Evolutionary conservation across 169 alveolate genomes (phyloP).

Genomic region (Toxoplasma gondii): DNA sequence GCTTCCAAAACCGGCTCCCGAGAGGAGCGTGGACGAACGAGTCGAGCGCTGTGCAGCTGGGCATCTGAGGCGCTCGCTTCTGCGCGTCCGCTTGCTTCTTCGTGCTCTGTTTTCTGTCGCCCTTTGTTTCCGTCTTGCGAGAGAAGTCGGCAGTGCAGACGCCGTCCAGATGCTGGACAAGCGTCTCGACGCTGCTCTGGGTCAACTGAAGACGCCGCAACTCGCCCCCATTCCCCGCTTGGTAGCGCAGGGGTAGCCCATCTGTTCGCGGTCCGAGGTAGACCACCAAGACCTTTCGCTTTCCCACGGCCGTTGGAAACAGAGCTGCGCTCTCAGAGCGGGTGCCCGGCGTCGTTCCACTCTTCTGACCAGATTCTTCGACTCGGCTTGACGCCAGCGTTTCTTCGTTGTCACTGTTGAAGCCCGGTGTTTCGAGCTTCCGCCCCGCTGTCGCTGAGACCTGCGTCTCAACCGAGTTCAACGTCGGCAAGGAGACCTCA

Average conservation of each 20-base stretch:
- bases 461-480: background rate
- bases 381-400: no score
- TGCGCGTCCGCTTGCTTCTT: background rate
- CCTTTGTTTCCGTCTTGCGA: background rate
- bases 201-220: constrained; percentile 11
- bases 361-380: no score
- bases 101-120: background rate
- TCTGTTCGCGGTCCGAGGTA: constrained; percentile 13
- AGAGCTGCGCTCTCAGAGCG: no score
- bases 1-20: background rate
- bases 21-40: background rate
- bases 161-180: background rate
- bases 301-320: background rate
- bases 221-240: background rate
- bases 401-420: no score
- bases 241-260: constrained; percentile 26
- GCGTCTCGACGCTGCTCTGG: background rate
- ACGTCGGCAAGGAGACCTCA: no score
- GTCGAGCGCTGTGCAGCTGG: background rate
- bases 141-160: background rate
- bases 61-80: background rate
- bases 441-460: background rate
- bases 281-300: background rate
- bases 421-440: background rate
- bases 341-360: no score